phyloP scores from a whole-genome alignment of 1,139 yeast species.

The Saccharomyces uvarum region DNA sequence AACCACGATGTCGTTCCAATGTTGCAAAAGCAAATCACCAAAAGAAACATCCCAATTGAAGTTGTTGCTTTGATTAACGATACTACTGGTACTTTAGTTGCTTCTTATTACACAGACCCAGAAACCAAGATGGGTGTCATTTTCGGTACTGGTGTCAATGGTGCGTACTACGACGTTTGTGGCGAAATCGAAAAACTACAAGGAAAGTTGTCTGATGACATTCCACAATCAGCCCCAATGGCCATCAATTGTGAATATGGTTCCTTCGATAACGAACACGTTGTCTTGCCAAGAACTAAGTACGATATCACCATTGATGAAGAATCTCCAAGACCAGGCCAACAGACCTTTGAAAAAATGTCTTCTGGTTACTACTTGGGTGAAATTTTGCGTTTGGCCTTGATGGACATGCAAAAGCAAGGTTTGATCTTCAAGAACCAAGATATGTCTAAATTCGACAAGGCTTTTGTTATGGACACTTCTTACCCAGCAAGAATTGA shows the following conservation, averaged over 20 bases:
- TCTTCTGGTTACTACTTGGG: constrained; percentile 94
- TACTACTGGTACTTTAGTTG: constrained; percentile 94
- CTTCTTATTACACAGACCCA: constrained; percentile 86
- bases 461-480: constrained; percentile 73
- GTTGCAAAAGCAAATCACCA: constrained; percentile 68
- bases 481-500: constrained; percentile 82
- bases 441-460: constrained; percentile 51
- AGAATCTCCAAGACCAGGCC: constrained; percentile 92
- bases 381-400: constrained; percentile 74
- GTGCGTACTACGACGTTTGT: constrained; percentile 83
- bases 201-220: constrained; percentile 59
- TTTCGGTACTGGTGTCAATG: constrained; percentile 97
- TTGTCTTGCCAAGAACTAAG: constrained; percentile 77
- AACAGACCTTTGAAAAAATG: constrained; percentile 95
- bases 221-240: constrained; percentile 64
- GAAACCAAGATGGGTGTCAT: constrained; percentile 89
- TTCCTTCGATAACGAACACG: constrained; percentile 87
- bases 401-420: constrained; percentile 61
- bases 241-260: constrained; percentile 98
- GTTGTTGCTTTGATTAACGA: constrained; percentile 92
- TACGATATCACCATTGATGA: constrained; percentile 74
- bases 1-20: constrained; percentile 90
- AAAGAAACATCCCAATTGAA: constrained; percentile 61
- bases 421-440: constrained; percentile 63
- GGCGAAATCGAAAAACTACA: constrained; percentile 73